Percentiles rank a stretch among this genome's conserved stretches.
phyloP scores from a whole-genome alignment of 805 yeast genomes.

The Saccharomycopsis olivae region DNA sequence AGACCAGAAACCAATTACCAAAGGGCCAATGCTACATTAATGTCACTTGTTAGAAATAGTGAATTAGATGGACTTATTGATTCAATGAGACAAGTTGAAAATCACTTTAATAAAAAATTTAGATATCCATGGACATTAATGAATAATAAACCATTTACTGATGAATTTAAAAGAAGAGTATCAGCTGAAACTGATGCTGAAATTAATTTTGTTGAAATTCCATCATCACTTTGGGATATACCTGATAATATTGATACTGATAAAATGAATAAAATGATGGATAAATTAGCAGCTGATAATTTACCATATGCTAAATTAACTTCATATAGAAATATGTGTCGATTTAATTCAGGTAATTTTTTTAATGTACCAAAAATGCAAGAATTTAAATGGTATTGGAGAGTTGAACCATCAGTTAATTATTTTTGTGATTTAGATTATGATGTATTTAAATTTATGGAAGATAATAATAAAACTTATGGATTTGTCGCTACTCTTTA shows the following conservation, averaged over 20 bases:
- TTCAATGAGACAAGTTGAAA: conserved; percentile 45
- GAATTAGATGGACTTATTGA: conserved; percentile 34
- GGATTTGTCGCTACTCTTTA: conserved; percentile 55
- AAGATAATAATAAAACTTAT: conserved; percentile 45
- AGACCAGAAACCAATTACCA: conserved; percentile 21
- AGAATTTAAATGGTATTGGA: conserved; percentile 56
- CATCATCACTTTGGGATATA: conserved; percentile 43
- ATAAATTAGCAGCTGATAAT: conserved; percentile 30
- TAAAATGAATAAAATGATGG: conserved; percentile 32
- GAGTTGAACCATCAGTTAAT: conserved; percentile 55
- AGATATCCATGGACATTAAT: conserved; percentile 61
- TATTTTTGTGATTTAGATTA: conserved; percentile 52
- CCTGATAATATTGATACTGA: conserved; percentile 45
- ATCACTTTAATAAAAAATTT: conserved; percentile 47
- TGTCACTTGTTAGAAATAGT: conserved; percentile 47
- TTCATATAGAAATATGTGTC: conserved; percentile 63
- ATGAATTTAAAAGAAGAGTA: conserved; percentile 35
- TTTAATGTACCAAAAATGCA: conserved; percentile 48
- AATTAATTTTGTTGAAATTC: conserved; percentile 21
- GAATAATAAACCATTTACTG: conserved; percentile 47
- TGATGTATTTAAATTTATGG: conserved; percentile 56
- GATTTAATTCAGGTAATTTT: conserved; percentile 52
- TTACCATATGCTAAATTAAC: conserved; percentile 45
- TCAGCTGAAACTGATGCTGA: conserved; percentile 26
- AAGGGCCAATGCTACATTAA: conserved; percentile 56